These are phyloP conservation scores for Herpotrichia juniperi DNA, from an alignment of 2,329 filamentous ascomycete species.

Conservation along the genomic window DNA sequence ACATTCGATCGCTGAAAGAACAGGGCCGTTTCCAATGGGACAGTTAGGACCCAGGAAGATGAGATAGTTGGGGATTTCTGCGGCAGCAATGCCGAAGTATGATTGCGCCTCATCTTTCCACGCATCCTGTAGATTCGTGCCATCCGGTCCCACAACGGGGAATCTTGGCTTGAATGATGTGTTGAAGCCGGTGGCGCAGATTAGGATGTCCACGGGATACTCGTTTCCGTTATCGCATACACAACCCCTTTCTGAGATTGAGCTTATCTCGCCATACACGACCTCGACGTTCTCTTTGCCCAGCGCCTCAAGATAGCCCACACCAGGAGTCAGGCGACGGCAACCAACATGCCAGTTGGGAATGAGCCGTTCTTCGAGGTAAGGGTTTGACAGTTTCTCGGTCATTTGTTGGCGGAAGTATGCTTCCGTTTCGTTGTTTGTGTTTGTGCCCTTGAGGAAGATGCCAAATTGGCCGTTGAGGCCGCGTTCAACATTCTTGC, in stretches of 20 bases:
- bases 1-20: conserved; percentile 52
- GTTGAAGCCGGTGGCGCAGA: conserved; percentile 47
- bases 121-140: conserved; percentile 50
- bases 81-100: conserved; percentile 55
- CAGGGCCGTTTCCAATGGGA: conserved; percentile 50
- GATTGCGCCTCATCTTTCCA: conserved; percentile 49
- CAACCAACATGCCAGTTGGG: conserved; percentile 47
- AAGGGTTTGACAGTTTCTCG: conserved; percentile 45
- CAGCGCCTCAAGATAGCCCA: conserved; percentile 51
- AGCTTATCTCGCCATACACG: conserved; percentile 46
- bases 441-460: conserved; percentile 51
- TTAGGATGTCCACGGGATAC: conserved; percentile 43
- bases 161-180: conserved; percentile 53
- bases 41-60: conserved; percentile 51
- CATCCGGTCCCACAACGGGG: conserved; percentile 48
- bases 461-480: conserved; percentile 56
- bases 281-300: conserved; percentile 50
- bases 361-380: conserved; percentile 40
- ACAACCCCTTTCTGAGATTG: conserved; percentile 47
- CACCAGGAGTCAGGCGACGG: conserved; percentile 52
- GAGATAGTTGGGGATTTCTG: conserved; percentile 56
- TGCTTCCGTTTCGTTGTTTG: conserved; percentile 48
- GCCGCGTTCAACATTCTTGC: conserved; percentile 53
- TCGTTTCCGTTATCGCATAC: conserved; percentile 40
- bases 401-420: conserved; percentile 55